Evolutionary conservation across 1,284 basidiomycete genomes (phyloP).

Genomic region (Moesziomyces globuligerus): DNA sequence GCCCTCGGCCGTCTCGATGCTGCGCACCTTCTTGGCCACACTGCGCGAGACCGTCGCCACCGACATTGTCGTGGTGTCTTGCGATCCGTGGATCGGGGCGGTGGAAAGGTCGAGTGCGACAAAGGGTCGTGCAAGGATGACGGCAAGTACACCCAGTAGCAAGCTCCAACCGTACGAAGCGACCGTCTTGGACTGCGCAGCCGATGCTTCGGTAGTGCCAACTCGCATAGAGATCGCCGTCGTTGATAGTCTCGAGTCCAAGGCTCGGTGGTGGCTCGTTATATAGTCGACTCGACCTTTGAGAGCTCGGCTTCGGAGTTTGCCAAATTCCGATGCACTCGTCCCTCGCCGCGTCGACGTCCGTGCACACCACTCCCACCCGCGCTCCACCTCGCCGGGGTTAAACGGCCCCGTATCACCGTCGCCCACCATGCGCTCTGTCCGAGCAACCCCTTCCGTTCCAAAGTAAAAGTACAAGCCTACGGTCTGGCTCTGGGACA

Average conservation of each 20-base stretch:
- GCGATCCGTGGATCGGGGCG: neutral
- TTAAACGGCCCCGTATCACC: too few species aligned
- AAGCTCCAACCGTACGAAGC: neutral
- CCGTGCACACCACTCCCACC: too few species aligned
- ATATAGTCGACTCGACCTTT: too few species aligned
- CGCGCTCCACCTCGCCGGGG: too few species aligned
- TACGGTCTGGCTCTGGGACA: too few species aligned
- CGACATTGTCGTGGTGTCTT: conserved; percentile 1
- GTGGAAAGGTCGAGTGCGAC: neutral
- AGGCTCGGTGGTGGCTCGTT: too few species aligned
- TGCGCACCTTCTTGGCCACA: conserved; percentile 79
- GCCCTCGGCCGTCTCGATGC: conserved; percentile 87
- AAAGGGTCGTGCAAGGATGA: conserved; percentile 4
- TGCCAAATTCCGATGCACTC: neutral
- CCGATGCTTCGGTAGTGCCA: too few species aligned
- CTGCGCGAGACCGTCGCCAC: conserved; percentile 72
- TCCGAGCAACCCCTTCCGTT: too few species aligned
- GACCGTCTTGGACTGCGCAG: neutral
- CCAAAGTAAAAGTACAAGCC: too few species aligned
- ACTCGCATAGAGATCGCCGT: neutral
- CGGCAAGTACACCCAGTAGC: neutral
- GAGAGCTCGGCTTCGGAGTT: conserved; percentile 1
- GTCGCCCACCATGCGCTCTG: too few species aligned
- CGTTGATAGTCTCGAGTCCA: neutral
- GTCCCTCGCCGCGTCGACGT: too few species aligned